Evolutionary conservation across 2,329 filamentous ascomycete genomes (phyloP).

Genomic region (Dactylellina cionopaga): DNA sequence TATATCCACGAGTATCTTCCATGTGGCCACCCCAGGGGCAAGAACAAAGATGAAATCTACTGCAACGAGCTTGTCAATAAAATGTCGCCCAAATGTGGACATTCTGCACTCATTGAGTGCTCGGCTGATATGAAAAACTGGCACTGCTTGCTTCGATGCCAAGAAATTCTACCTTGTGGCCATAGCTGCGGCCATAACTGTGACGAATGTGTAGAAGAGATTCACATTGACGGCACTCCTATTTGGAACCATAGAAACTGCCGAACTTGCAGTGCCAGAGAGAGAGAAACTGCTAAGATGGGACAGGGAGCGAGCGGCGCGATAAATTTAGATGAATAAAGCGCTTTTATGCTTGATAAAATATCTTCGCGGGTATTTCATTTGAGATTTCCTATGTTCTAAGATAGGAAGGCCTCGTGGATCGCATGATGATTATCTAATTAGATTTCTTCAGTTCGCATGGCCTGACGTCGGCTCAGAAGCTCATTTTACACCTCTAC

Average conservation of each 20-base stretch:
- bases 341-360: too few relatives aligned
- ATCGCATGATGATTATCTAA: too few relatives aligned
- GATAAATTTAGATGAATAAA: too few relatives aligned
- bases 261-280: background rate
- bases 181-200: conserved; percentile 13
- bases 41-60: conserved; percentile 1
- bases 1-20: conserved; percentile 1
- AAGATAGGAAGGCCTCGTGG: too few relatives aligned
- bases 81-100: conserved; percentile 23
- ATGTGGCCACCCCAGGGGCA: conserved; percentile 23
- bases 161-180: conserved; percentile 1
- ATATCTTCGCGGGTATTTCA: too few relatives aligned
- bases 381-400: too few relatives aligned
- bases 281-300: too few relatives aligned
- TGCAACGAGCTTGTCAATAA: conserved; percentile 39
- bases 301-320: too few relatives aligned
- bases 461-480: too few relatives aligned
- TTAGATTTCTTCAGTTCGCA: too few relatives aligned
- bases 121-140: conserved; percentile 23
- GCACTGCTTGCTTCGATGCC: conserved; percentile 18
- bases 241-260: conserved; percentile 20
- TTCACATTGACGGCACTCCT: conserved; percentile 9
- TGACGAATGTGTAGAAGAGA: conserved; percentile 18
- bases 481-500: too few relatives aligned
- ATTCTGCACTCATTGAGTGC: conserved; percentile 26